Evolutionary conservation across 2,329 filamentous ascomycete species (phyloP), one percentile per base, ranked within the genome.

Genomic region (Trichoderma koningii): DNA sequence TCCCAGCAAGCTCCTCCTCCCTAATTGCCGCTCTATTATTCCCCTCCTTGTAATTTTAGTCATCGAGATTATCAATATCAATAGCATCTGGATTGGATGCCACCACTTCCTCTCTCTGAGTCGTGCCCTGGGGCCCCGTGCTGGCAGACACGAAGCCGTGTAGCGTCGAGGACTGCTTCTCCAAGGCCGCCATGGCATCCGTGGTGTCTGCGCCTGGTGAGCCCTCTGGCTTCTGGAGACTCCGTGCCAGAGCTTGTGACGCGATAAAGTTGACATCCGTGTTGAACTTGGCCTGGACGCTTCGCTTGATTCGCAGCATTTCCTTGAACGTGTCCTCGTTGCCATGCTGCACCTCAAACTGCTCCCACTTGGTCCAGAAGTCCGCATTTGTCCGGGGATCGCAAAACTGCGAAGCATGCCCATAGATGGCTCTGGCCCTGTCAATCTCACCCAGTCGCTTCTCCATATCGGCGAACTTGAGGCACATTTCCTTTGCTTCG

Each of bases 301-400:
- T 97, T 75, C 95, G 85, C 83, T 98, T 99, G 82, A 99, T 93
- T 34, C 95, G 89, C 68, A 98, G 83, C 95, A 99, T 99, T 76
- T 99, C 95, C 81, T 97, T 97, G 84, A 96, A 99, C 0, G 96
- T 99, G 76, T 99, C 95, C 76, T 99, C 96, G 78, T 99, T 99
- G 69, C 95, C 95, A 74, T 99, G 95, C 76, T 96, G 91, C 23
- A 98, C 93, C 78, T 99, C 96, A 77, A 99, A 99, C 63, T 88
- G 85, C 77, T 99, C 95, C 95, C 95, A 99, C 76, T 94, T 96
- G 71, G 88, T 85, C 96, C 96, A 99, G 79, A 98, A 99, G 17
- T 85, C 87, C 7, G 91, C 89, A 70, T 92, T 93, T 15, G 92
- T 96, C 62, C 96, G 85, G 9, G 95, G 95, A 76, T 99, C 96